These are phyloP conservation scores for Penstemon barbatus DNA, from an alignment of 257 asterid species.

Conservation along the genomic window DNA sequence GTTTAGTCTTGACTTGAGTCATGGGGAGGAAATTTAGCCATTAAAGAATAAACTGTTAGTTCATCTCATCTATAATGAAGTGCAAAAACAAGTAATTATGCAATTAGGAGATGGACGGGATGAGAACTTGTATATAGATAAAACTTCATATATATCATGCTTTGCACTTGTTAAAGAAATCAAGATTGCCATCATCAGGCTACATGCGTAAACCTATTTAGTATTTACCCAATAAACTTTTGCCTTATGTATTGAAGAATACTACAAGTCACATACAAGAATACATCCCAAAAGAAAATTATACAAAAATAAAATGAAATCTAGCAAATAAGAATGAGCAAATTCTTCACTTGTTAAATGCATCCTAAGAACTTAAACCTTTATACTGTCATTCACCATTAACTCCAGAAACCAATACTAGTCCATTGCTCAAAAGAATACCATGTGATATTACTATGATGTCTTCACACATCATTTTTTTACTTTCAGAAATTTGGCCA, in stretches of 20 bases:
- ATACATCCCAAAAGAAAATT: too few relatives aligned
- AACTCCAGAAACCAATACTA: conserved; percentile 1
- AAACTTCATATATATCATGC: background rate
- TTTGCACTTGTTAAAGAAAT: conserved; percentile 4
- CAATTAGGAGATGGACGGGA: background rate
- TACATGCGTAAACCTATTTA: conserved; percentile 4
- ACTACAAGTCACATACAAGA: too few relatives aligned
- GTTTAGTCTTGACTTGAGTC: background rate
- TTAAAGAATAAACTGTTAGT: background rate
- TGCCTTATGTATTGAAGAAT: too few relatives aligned
- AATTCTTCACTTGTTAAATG: background rate
- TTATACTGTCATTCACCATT: background rate
- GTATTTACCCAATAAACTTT: background rate
- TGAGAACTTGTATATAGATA: background rate
- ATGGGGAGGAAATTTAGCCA: background rate
- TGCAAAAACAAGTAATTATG: conserved; percentile 4
- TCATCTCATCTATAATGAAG: conserved; percentile 6
- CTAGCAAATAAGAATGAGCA: background rate
- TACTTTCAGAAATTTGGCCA: conserved; percentile 16
- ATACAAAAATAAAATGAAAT: background rate
- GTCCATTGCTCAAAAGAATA: background rate
- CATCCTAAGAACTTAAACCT: conserved; percentile 10
- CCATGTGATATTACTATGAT: conserved; percentile 2
- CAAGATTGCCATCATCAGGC: conserved; percentile 2
- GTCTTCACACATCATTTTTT: background rate